Evolutionary conservation across 2,329 filamentous ascomycete species (phyloP), one percentile per base, ranked within the genome.

Genomic region (Alternaria consortialis): DNA sequence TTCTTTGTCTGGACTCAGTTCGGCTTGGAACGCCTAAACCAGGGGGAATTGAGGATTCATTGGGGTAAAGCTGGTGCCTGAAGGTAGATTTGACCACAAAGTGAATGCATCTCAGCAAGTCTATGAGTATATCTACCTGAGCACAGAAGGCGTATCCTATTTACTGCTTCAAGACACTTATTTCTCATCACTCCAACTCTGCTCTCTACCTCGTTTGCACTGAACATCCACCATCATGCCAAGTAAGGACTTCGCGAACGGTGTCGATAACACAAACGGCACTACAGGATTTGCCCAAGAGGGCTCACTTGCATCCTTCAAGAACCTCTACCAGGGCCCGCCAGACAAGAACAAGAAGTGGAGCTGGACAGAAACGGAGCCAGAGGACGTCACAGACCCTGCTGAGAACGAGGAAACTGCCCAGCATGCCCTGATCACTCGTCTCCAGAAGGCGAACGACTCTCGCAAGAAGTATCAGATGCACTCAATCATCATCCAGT

Each of bases 401-500:
- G 86, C 84, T 5, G 88, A 90, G 70, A 86, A 88, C 63, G 84
- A 84, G 27, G 83, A 87, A 65, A 89, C 86, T 2, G 83, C 84
- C 44, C 86, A 85, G 61, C 89, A 84, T 65, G 87, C 88, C 3
- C 56, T 74, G 15, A 66, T 74, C 25, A 69, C 64, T 7, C 68
- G 70, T 3, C 66, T 89, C 68, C 79, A 82, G 58, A 71, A 72
- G 37, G 64, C 69, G 29, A 60, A 72, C 20, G 84, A 89, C 69
- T 85, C 85, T 27, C 83, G 85, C 57, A 89, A 88, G 73, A 86
- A 85, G 46, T 83, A 90, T 32, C 79, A 85, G 55, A 82, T 89
- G 25, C 83, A 90, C 68, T 88, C 86, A 47, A 85, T 91, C 59
- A 82, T 90, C 44, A 78, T 91, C 6, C 88, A 91, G 74, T 88